Base-by-base conservation (phyloP, 2,329 filamentous ascomycete genomes). In the Ambrosiella xylebori region DNA sequence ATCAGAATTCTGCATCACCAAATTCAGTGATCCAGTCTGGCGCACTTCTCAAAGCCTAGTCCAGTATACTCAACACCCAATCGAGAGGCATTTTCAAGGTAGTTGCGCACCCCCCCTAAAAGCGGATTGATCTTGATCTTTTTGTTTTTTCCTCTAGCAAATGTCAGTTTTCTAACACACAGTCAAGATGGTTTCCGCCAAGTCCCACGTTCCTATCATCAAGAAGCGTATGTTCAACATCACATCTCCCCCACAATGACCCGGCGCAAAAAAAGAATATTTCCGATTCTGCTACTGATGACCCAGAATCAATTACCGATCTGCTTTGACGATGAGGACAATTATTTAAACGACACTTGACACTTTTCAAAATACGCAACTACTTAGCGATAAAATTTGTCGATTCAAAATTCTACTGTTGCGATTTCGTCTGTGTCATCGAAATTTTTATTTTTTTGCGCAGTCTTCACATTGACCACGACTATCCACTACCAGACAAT, bases 191-290 rank as follows among this genome's bases (percentile, higher is more conserved):
- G 89, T 91, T 82, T 82, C 90, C 85, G 87, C 91, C 77, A 95
- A 94, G 87, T 94, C 95, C 82, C 93, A 97, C 78, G 84, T 97
- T 73, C 85, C 90, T 71, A 98, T 98, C 82, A 88, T 98, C 73
- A 98, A 98, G 88, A 98, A 98, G 89, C 89, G 89, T 95, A 91
- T 73, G 88, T 66, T 64, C 45, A 59, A 17, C 39, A 59, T 35
- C 12, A 51, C 19, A 35, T 36, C 12, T 35, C 19, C 47, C 47
- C 45, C 12, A 15, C 47, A 5, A 13, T 27, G n/a, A 37, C n/a
- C 19, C 47, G 35, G 17, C 13, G 27, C 47, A 15, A 51, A 35
- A 51, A 51, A 51, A 35, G 27, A 35, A 51, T 15, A 49, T 49
- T 51, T 19, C 35, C 47, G 11, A 51, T 15, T 51, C 9, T 36